Evolutionary conservation across 805 yeast genomes (phyloP), one percentile per base, ranked within the genome.

Genomic region (Yarrowia sp.): DNA sequence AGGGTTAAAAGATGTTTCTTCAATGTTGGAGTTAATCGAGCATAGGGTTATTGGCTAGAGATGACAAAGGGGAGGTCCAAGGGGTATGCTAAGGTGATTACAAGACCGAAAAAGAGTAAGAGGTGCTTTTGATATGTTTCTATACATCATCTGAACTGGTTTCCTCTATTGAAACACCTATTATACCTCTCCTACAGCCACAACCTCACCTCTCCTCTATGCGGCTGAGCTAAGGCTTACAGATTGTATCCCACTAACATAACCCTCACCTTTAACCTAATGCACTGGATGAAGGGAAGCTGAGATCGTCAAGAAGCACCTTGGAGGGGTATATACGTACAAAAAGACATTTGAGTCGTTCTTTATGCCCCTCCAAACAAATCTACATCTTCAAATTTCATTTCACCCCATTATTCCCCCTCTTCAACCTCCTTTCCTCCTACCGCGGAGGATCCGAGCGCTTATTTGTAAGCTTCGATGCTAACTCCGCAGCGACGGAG

Each of bases 261-360:
- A 50, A n/a, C 56, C 41, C 41, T 7, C 56, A 50, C 41, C 56
- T 50, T 50, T 50, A 50, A 50, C 56, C 15, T 50, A 50, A 50
- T 50, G 56, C 26, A 50, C 26, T 26, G 19, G 14, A 19, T 11
- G 46, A n/a, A 15, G 46, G 16, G 46, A 42, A 15, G 40, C 10
- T 11, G 12, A 38, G 40, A 38, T 5, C 12, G 40, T 9, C 12
- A 38, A 10, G 10, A 10, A 11, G 10, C 12, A 11, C 12, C 8
- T 8, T 10, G 9, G 8, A 2, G 10, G 40, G 12, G 10, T 38
- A 2, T 38, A 38, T 1, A 38, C 11, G 3, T 7, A 10, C 4
- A 10, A 9, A 38, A 10, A 1, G 40, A 10, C 40, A 1, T 38
- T 38, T 11, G 12, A 8, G 8, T 7, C 10, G 10, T 11, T 38